Percentiles rank a stretch among this genome's conserved stretches.
Evolutionary conservation across 1,284 basidiomycete species (phyloP).

Genomic region (Phellopilus nigrolimitatus): DNA sequence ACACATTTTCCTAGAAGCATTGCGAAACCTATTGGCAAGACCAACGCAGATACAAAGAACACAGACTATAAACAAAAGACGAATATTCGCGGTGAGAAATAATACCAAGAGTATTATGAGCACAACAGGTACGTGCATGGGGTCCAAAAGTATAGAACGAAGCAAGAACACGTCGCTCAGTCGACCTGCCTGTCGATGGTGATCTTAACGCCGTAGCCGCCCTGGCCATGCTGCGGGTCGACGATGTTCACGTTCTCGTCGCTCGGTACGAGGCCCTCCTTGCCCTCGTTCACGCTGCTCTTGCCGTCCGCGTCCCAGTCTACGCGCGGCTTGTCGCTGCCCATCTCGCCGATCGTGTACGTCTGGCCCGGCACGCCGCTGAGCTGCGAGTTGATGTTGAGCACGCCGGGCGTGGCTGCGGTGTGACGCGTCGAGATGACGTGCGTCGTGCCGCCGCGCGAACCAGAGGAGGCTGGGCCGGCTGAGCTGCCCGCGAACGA

Average conservation of each 20-base stretch:
- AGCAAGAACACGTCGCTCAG: neutral
- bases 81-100: no score
- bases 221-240: constrained; percentile 25
- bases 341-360: constrained; percentile 63
- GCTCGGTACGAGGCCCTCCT: constrained; percentile 36
- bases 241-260: constrained; percentile 20
- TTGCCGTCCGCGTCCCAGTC: constrained; percentile 47
- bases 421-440: constrained; percentile 42
- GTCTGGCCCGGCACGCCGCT: constrained; percentile 42
- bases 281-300: constrained; percentile 46
- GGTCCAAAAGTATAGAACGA: neutral
- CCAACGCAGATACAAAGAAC: no score
- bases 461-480: constrained; percentile 33
- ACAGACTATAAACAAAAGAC: no score
- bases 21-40: no score
- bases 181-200: constrained; percentile 34
- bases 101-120: no score
- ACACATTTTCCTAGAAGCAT: no score
- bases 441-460: constrained; percentile 35
- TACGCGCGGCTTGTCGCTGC: constrained; percentile 39
- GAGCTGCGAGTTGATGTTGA: constrained; percentile 34
- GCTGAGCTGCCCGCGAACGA: constrained; percentile 48
- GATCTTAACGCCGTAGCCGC: constrained; percentile 31
- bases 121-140: neutral
- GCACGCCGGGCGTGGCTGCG: constrained; percentile 30